A percentile compares a stretch with the other conserved stretches of the same genome.
Evolutionary conservation across 768 basidiomycete genomes (phyloP).

Genomic region (Pleurotus tuoliensis): DNA sequence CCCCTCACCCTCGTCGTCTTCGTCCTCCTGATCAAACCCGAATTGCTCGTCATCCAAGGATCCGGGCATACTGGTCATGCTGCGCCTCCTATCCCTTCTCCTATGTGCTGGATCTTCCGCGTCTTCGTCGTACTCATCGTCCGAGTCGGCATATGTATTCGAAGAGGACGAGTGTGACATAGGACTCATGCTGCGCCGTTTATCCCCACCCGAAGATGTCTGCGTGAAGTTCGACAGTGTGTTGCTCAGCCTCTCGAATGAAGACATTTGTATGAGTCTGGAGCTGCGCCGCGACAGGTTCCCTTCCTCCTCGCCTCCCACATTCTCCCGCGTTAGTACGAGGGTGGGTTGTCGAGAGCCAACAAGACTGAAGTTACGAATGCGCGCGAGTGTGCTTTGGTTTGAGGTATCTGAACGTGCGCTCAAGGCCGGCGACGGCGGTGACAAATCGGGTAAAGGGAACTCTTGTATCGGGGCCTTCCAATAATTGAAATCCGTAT

Average conservation of each 20-base stretch:
- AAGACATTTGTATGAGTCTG: slow-evolving; percentile 69
- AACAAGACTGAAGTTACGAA: slow-evolving; percentile 79
- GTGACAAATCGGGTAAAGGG: slow-evolving; percentile 72
- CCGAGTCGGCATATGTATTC: slow-evolving; percentile 47
- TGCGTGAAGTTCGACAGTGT: slow-evolving; percentile 49
- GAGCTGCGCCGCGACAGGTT: slow-evolving; percentile 28
- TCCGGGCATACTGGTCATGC: slow-evolving; percentile 85
- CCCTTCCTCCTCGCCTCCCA: slow-evolving; percentile 10
- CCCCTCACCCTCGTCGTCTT: slow-evolving; percentile 26
- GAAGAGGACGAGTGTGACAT: slow-evolving; percentile 52
- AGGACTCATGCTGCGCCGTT: slow-evolving; percentile 47
- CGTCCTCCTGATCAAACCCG: slow-evolving; percentile 26
- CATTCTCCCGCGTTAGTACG: slow-evolving; percentile 5
- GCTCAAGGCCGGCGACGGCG: slow-evolving; percentile 91
- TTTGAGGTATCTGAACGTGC: slow-evolving; percentile 87
- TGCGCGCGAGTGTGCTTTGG: slow-evolving; percentile 65
- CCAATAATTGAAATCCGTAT: slow-evolving; percentile 98
- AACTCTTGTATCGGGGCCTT: slow-evolving; percentile 75
- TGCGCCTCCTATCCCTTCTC: slow-evolving; percentile 47
- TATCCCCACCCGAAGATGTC: slow-evolving; percentile 29
- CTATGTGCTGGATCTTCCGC: slow-evolving; percentile 38
- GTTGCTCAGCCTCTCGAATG: slow-evolving; percentile 66
- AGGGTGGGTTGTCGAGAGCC: slow-evolving; percentile 35
- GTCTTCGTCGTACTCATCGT: slow-evolving; percentile 49
- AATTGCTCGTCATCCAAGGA: slow-evolving; percentile 54